Percentiles rank a stretch among this genome's conserved stretches.
Conservation (phyloP, 495 filamentous ascomycete species). For the Podospora bellae-mahoneyi region DNA sequence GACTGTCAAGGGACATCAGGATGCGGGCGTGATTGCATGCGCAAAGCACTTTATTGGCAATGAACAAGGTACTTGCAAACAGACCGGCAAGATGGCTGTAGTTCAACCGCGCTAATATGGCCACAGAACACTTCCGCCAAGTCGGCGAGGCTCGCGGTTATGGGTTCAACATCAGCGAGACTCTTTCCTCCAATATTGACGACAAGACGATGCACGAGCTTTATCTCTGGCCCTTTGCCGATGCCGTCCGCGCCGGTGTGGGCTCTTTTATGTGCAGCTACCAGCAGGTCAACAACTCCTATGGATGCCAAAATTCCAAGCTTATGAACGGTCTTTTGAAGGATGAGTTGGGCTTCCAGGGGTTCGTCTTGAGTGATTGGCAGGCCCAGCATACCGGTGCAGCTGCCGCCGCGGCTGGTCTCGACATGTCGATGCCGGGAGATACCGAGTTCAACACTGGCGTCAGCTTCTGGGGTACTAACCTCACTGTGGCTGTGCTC, state of each 20-base stretch:
- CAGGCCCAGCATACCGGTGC: conserved; percentile 82
- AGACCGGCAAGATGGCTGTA: not conserved
- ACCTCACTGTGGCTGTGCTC: conserved; percentile 76
- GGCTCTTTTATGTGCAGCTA: conserved; percentile 94
- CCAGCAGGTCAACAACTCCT: conserved; percentile 85
- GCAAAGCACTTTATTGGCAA: conserved; percentile 81
- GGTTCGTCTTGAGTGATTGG: conserved; percentile 92
- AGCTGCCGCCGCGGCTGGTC: conserved; percentile 70
- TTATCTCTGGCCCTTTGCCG: conserved; percentile 69
- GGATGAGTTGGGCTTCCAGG: conserved; percentile 89
- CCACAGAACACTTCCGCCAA: conserved; percentile 78
- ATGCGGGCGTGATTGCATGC: conserved; percentile 74
- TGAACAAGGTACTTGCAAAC: conserved; percentile 46
- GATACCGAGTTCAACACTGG: conserved; percentile 72
- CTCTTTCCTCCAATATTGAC: conserved; percentile 78
- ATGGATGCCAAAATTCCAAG: conserved; percentile 81
- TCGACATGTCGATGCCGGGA: conserved; percentile 96
- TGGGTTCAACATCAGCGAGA: conserved; percentile 62
- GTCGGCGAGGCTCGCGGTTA: conserved; percentile 57
- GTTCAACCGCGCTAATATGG: conserved; percentile 16
- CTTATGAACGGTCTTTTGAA: conserved; percentile 81
- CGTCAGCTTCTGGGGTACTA: conserved; percentile 77
- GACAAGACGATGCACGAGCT: conserved; percentile 93
- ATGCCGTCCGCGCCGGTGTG: conserved; percentile 56
- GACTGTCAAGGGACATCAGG: conserved; percentile 77